Evolutionary conservation across 345 rosid genomes (phyloP).

Genomic region (Eucalyptus sideroxylon): DNA sequence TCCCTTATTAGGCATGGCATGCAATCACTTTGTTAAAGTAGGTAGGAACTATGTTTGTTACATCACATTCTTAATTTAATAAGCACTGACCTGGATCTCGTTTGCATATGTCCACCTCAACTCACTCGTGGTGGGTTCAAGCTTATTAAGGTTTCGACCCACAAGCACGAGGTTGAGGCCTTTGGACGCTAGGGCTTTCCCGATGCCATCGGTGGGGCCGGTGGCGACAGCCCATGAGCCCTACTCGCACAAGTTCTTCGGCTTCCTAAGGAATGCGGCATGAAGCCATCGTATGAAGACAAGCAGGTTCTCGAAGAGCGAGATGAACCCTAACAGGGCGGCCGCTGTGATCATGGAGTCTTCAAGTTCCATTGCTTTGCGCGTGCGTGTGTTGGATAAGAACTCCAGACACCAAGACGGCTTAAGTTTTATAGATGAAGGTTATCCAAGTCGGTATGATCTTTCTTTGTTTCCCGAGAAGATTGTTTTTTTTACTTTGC

Average conservation of each 20-base stretch:
- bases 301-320: constrained; percentile 28
- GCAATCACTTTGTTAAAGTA: background rate
- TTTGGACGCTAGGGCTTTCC: constrained; percentile 24
- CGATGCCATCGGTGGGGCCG: constrained; percentile 39
- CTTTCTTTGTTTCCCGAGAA: background rate
- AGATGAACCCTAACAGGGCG: constrained; percentile 29
- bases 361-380: background rate
- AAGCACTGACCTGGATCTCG: background rate
- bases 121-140: background rate
- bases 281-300: constrained; percentile 37
- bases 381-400: background rate
- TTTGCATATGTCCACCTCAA: background rate
- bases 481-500: background rate
- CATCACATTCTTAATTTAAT: background rate
- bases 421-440: background rate
- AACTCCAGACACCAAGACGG: background rate
- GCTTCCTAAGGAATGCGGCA: constrained; percentile 16
- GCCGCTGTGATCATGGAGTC: constrained; percentile 1
- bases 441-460: background rate
- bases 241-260: constrained; percentile 19
- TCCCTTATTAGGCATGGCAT: background rate
- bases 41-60: background rate
- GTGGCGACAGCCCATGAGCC: constrained; percentile 41
- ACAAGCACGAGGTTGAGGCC: constrained; percentile 26
- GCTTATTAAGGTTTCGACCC: constrained; percentile 23